These are phyloP conservation scores for Lentinus tigrinus DNA, from an alignment of 768 basidiomycete genomes.

Conservation along the genomic window DNA sequence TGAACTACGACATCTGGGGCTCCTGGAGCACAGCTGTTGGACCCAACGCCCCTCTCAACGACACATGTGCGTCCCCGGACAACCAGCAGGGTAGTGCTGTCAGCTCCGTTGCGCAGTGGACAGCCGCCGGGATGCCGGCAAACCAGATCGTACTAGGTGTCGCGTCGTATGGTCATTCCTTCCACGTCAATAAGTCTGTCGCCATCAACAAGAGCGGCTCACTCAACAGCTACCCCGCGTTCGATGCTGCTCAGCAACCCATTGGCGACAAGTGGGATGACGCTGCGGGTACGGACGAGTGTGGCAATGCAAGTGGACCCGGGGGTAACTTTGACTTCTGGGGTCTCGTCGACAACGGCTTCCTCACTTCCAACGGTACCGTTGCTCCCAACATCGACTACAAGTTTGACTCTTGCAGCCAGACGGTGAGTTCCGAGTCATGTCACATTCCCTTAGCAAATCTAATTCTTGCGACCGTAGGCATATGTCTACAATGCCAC, in stretches of 20 bases:
- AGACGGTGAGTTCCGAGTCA: constrained; percentile 53
- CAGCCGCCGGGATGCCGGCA: constrained; percentile 70
- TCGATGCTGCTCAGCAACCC: constrained; percentile 42
- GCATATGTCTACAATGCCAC: constrained; percentile 64
- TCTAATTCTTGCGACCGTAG: constrained; percentile 34
- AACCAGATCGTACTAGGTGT: constrained; percentile 81
- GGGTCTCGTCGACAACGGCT: constrained; percentile 58
- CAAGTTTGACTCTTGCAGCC: constrained; percentile 63
- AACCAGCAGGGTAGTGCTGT: constrained; percentile 73
- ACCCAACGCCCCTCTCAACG: constrained; percentile 81
- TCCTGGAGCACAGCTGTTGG: constrained; percentile 57
- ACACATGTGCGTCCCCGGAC: constrained; percentile 62
- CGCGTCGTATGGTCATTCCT: constrained; percentile 83
- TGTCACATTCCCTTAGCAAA: too few species aligned
- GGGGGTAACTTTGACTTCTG: constrained; percentile 63
- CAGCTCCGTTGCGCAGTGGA: constrained; percentile 75
- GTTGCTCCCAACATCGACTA: constrained; percentile 50
- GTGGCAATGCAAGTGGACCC: constrained; percentile 53
- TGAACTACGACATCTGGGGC: constrained; percentile 71
- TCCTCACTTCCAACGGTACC: constrained; percentile 46
- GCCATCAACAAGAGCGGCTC: constrained; percentile 39
- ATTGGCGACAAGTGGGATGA: constrained; percentile 60
- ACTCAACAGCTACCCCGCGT: constrained; percentile 53
- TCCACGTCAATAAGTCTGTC: constrained; percentile 36
- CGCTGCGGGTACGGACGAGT: constrained; percentile 50